A percentile compares a stretch with the other conserved stretches of the same genome.
Conservation (phyloP, 345 rosid genomes). For the Brassica incana region DNA sequence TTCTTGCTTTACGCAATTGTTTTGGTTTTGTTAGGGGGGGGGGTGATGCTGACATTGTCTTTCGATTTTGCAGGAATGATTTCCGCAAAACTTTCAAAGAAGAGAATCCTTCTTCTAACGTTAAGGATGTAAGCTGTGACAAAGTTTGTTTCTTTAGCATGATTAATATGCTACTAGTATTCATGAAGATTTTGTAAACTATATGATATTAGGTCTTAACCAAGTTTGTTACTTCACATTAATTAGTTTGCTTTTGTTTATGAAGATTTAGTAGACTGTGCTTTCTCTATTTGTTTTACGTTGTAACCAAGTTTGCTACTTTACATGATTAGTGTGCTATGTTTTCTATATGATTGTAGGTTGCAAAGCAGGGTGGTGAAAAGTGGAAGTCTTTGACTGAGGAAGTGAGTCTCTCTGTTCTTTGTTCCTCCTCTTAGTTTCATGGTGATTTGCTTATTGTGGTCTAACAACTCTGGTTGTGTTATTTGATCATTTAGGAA, state of each 20-base stretch:
- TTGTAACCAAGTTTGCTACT: not conserved
- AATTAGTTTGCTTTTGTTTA: not conserved
- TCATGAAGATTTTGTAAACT: not conserved
- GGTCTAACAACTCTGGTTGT: slow-evolving; percentile 3
- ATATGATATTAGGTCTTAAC: not conserved
- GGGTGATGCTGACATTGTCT: slow-evolving; percentile 9
- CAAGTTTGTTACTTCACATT: not conserved
- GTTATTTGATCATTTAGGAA: slow-evolving; percentile 45
- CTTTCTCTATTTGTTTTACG: too few relatives aligned
- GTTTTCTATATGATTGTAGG: too few relatives aligned
- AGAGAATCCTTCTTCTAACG: slow-evolving; percentile 59
- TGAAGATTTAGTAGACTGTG: too few relatives aligned
- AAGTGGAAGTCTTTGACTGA: slow-evolving; percentile 79
- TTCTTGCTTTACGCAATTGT: not conserved
- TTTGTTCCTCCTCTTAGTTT: not conserved
- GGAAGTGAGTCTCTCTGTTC: slow-evolving; percentile 51
- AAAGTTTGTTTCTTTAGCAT: not conserved
- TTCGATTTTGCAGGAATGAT: slow-evolving; percentile 53
- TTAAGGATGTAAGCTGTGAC: slow-evolving; percentile 50
- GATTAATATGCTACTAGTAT: not conserved
- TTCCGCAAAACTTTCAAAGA: slow-evolving; percentile 66
- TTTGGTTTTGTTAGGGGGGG: not conserved
- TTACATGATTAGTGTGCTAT: not conserved
- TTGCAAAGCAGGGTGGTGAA: slow-evolving; percentile 78
- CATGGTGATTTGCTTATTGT: not conserved